Evolutionary conservation across 129 eudicot genomes (phyloP).

Genomic region (Chrysanthemum makinoi): DNA sequence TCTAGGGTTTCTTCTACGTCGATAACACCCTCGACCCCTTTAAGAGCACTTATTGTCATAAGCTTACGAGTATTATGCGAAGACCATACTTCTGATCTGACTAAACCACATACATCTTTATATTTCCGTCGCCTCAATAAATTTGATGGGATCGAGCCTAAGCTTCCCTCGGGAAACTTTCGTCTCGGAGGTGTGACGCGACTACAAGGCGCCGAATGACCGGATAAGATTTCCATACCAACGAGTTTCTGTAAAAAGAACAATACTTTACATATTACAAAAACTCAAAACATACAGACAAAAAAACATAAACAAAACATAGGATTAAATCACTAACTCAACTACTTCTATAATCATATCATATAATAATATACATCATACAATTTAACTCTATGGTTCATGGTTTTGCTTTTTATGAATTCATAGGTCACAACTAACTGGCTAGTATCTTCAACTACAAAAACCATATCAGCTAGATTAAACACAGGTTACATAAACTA

Average conservation of each 20-base stretch:
- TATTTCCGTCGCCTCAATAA: conserved; percentile 31
- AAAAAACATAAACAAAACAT: background rate
- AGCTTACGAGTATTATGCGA: conserved; percentile 19
- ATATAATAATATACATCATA: background rate
- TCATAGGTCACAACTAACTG: background rate
- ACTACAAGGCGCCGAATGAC: conserved; percentile 39
- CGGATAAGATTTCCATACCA: conserved; percentile 58
- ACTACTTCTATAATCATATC: background rate
- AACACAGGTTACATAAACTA: background rate
- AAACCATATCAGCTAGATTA: background rate
- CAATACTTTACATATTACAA: conserved; percentile 11
- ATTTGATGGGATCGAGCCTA: conserved; percentile 28
- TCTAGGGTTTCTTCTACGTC: conserved; percentile 40
- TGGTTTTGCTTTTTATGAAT: background rate
- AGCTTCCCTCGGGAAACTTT: conserved; percentile 24
- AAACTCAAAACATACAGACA: background rate
- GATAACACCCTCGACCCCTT: conserved; percentile 44
- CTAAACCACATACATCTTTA: conserved; percentile 15
- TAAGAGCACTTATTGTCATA: conserved; percentile 27
- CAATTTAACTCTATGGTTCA: no score
- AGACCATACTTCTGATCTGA: conserved; percentile 25
- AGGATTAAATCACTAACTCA: conserved; percentile 3
- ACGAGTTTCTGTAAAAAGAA: conserved; percentile 35
- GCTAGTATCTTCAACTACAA: background rate
- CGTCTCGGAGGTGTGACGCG: conserved; percentile 28